Conservation (phyloP, 2,329 filamentous ascomycete species). For the Penicillium thymicola region DNA sequence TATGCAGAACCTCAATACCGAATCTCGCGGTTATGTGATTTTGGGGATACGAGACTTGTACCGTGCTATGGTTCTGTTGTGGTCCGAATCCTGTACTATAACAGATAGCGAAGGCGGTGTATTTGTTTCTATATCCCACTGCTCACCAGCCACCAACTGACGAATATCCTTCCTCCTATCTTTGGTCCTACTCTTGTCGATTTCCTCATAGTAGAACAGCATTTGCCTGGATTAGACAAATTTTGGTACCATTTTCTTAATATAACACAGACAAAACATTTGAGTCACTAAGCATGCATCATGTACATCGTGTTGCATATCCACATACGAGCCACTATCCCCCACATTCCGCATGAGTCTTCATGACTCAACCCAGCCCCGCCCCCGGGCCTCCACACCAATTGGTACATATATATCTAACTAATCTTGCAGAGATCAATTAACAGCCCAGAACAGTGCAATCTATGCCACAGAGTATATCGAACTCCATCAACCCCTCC, state of each 20-base stretch:
- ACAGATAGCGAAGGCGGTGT: neutral
- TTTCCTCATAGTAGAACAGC: neutral
- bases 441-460: neutral
- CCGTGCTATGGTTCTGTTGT: neutral
- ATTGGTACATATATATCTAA: neutral
- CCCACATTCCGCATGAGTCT: neutral
- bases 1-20: neutral
- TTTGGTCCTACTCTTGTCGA: neutral
- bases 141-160: neutral
- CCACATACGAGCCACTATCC: neutral
- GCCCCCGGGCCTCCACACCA: neutral
- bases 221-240: neutral
- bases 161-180: neutral
- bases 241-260: neutral
- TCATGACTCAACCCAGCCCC: neutral
- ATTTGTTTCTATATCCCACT: too few relatives aligned
- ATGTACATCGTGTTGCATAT: neutral
- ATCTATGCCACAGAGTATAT: accelerated
- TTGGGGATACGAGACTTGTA: neutral
- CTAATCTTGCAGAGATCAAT: neutral
- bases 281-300: neutral
- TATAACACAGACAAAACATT: neutral
- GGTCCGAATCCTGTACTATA: neutral
- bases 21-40: too few relatives aligned
- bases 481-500: neutral